Base-by-base conservation (phyloP, 2,329 filamentous ascomycete genomes). In the Curvularia sp. region DNA sequence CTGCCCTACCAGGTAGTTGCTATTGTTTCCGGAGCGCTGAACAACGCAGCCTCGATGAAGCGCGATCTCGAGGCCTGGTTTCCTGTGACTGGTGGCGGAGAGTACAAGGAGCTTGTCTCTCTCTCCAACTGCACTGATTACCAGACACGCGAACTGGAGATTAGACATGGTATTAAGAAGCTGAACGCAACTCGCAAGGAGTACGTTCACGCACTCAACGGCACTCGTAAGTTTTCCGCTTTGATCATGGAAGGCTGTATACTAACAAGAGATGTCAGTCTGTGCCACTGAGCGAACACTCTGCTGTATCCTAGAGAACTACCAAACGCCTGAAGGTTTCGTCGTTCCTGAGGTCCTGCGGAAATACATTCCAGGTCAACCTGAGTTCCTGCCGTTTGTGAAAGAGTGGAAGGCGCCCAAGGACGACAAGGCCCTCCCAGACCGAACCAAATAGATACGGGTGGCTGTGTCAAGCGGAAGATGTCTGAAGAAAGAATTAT, bases 61-160 rank as follows among this genome's bases (percentile, higher is more conserved):
- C 93, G 89, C 76, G 95, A 99, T 74, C 84, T 99, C 21, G 95
- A 99, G 78, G 94, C 95, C 2, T 96, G 93, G 92, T 77, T 77
- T 65, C 74, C 74, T 3, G 69, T 76, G 54, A 75, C 73, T 3
- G 74, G 73, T 12, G 73, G 98, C 78, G 90, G 90, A 70, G 95
- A 98, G 80, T 99, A 98, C 85, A 98, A 98, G 81, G 95, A 98
- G 81, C 86, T 99, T 27, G 95, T 98, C 49, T 96, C 92, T 19
- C 97, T 93, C 85, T 96, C 92, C 61, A 99, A 99, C 81, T 99
- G 95, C 83, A 96, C 92, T 43, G 94, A 98, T 77, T 98, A 98
- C 82, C 95, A 99, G 82, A 93, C 92, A 23, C 87, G 95, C 55
- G 93, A 93, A 68, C 85, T 99, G 12, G 94, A 98, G 78, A 96